A percentile compares a stretch with the other conserved stretches of the same genome.
phyloP scores from a whole-genome alignment of 169 alveolate genomes.

The Plasmodium berghei region DNA sequence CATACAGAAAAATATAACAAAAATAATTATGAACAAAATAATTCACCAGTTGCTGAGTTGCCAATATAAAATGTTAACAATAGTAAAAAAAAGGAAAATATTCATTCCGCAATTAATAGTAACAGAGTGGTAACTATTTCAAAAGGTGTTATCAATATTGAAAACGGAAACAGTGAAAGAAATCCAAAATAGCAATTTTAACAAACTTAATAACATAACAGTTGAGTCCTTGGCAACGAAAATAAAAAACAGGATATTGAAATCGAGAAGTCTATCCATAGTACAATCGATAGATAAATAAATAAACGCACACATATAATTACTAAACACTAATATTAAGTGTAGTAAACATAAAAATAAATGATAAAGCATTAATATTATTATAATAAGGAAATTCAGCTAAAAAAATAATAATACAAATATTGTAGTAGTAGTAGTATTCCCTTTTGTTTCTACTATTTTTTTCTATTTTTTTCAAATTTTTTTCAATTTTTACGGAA shows the following conservation, averaged over 20 bases:
- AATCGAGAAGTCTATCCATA: conserved; percentile 59
- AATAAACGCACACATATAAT: neutral
- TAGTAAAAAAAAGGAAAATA: neutral
- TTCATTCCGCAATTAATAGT: neutral
- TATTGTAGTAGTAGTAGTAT: no score
- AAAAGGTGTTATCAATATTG: conserved; percentile 14
- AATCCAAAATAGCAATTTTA: neutral
- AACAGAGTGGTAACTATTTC: neutral
- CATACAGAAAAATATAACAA: conserved; percentile 1
- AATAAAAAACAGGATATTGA: conserved; percentile 44
- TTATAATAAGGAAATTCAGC: no score
- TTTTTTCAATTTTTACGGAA: no score
- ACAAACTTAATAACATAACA: neutral
- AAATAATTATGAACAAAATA: conserved; percentile 1
- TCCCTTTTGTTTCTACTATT: no score
- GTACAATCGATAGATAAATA: neutral
- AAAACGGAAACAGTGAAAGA: neutral
- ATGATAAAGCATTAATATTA: no score
- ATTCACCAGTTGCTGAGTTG: neutral
- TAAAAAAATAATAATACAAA: no score
- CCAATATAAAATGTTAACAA: no score
- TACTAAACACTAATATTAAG: no score
- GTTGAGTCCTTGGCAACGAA: conserved; percentile 37
- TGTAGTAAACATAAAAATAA: no score
- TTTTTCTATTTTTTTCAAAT: no score